Evolutionary conservation across 805 yeast species (phyloP).

Genomic region (Ogataea pini): DNA sequence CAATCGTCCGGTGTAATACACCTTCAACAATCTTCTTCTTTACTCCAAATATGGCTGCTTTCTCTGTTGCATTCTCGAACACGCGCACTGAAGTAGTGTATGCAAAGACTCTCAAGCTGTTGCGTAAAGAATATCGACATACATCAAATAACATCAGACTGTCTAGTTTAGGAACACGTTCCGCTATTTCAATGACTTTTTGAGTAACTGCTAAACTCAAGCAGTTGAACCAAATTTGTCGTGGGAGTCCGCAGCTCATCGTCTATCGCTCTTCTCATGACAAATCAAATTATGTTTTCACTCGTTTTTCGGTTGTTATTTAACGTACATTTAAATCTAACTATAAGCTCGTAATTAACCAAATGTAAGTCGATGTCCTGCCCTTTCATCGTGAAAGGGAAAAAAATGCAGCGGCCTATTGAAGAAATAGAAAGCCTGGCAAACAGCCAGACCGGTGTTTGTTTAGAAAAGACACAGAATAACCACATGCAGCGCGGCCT

Average conservation of each 20-base stretch:
- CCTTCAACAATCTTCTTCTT: too few relatives aligned
- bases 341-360: constrained; percentile 1
- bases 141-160: neutral
- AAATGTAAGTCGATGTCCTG: neutral
- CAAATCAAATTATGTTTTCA: too few relatives aligned
- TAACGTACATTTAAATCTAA: neutral
- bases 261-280: too few relatives aligned
- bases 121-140: neutral
- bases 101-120: neutral
- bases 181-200: neutral
- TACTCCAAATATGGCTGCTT: too few relatives aligned
- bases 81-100: too few relatives aligned
- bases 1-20: too few relatives aligned
- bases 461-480: constrained; percentile 3
- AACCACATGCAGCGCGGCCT: neutral
- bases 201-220: too few relatives aligned
- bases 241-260: too few relatives aligned
- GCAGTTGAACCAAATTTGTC: too few relatives aligned
- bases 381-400: neutral
- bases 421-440: constrained; percentile 1
- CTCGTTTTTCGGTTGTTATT: neutral
- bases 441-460: constrained; percentile 1
- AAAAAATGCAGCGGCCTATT: constrained; percentile 3
- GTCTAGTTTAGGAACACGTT: neutral
- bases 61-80: too few relatives aligned